Conservation (phyloP, 2,329 filamentous ascomycete genomes). For the Penicillium frequentans region DNA sequence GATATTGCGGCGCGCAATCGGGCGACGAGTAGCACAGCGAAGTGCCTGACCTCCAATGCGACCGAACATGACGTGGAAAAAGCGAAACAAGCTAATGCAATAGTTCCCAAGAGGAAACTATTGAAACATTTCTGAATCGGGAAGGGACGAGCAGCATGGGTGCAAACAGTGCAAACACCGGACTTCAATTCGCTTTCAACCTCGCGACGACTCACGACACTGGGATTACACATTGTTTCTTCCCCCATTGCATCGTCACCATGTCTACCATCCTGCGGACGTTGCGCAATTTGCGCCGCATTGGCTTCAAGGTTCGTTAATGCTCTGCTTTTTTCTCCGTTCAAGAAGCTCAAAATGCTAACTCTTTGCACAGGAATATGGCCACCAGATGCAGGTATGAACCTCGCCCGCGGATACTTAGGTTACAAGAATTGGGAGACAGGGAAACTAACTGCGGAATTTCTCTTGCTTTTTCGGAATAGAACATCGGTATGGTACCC, state of each 20-base stretch:
- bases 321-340: neutral
- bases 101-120: neutral
- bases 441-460: conserved; percentile 22
- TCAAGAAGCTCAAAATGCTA: conserved; percentile 30
- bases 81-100: neutral
- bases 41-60: conserved; percentile 40
- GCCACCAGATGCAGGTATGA: conserved; percentile 85
- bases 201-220: conserved; percentile 5
- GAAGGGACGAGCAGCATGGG: conserved; percentile 10
- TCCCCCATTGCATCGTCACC: conserved; percentile 38
- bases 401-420: conserved; percentile 14
- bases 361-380: conserved; percentile 69
- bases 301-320: conserved; percentile 74
- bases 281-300: conserved; percentile 78
- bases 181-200: conserved; percentile 17
- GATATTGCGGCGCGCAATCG: conserved; percentile 31
- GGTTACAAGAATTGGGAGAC: conserved; percentile 7
- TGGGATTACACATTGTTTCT: conserved; percentile 6
- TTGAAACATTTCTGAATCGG: conserved; percentile 22
- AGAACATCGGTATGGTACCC: conserved; percentile 45
- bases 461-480: conserved; percentile 13
- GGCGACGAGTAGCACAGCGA: conserved; percentile 34
- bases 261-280: conserved; percentile 95
- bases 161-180: conserved; percentile 41
- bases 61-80: conserved; percentile 35